A percentile compares a stretch with the other conserved stretches of the same genome.
Conservation (phyloP, 179 eudicot genomes). For the Sideroxylon spinosum region DNA sequence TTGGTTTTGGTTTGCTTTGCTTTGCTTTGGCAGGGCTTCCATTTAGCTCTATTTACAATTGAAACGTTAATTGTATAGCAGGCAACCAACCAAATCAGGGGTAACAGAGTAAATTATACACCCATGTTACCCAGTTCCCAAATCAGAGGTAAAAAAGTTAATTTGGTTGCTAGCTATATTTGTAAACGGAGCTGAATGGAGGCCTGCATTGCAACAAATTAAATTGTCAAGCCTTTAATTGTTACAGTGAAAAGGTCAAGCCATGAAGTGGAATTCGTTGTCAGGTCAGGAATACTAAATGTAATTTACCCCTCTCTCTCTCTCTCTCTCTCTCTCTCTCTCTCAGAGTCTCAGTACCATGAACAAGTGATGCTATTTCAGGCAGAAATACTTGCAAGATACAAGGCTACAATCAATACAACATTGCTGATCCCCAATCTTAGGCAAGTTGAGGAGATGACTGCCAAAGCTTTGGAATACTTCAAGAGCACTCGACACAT, state of each 20-base stretch:
- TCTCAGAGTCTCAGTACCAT: neutral
- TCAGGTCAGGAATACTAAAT: too few relatives aligned
- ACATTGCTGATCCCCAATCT: conserved; percentile 53
- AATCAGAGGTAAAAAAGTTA: too few relatives aligned
- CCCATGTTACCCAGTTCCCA: too few relatives aligned
- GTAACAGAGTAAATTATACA: too few relatives aligned
- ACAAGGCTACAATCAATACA: conserved; percentile 61
- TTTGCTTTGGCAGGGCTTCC: too few relatives aligned
- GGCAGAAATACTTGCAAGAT: conserved; percentile 84
- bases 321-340: neutral
- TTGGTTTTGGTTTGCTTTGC: too few relatives aligned
- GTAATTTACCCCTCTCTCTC: neutral
- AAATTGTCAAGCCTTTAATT: conserved; percentile 4
- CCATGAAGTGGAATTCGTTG: conserved; percentile 44
- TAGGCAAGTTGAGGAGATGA: conserved; percentile 51
- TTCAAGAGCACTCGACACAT: conserved; percentile 74
- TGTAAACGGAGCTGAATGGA: too few relatives aligned
- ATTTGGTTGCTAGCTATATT: too few relatives aligned
- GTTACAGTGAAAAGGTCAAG: conserved; percentile 62
- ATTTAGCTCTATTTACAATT: too few relatives aligned
- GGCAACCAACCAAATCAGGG: too few relatives aligned
- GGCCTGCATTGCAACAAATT: too few relatives aligned
- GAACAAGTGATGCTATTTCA: conserved; percentile 23
- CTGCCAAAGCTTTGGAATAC: conserved; percentile 44
- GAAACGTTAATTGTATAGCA: too few relatives aligned